Evolutionary conservation across 169 alveolate species (phyloP).

Genomic region (Plasmodium fragile): DNA sequence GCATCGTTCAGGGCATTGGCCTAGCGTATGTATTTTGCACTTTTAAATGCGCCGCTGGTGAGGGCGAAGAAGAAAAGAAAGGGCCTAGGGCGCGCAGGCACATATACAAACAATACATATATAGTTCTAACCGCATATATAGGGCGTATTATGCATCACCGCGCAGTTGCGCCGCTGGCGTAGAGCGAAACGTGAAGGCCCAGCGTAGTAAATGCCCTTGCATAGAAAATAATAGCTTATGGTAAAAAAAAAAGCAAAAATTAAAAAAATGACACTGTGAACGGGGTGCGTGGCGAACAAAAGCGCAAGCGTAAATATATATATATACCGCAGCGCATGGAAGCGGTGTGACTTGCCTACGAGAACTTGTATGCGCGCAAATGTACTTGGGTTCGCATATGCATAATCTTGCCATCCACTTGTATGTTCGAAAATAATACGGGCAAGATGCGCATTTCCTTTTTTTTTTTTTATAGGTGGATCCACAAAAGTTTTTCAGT

Average conservation of each 20-base stretch:
- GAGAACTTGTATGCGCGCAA: background rate
- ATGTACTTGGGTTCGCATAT: background rate
- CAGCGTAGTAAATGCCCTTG: background rate
- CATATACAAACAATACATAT: background rate
- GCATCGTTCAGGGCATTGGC: background rate
- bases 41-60: background rate
- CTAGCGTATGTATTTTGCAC: background rate
- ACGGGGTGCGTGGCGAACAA: background rate
- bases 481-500: background rate
- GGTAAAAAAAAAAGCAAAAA: background rate
- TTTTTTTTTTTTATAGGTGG: background rate
- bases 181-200: background rate
- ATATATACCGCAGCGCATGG: background rate
- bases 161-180: background rate
- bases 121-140: background rate
- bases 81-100: background rate
- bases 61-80: background rate
- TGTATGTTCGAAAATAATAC: background rate
- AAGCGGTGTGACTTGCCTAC: background rate
- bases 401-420: background rate
- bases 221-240: background rate
- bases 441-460: background rate
- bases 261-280: background rate
- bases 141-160: background rate
- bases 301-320: background rate